Base-by-base conservation (phyloP, 345 rosid species). In the Eucalyptus paniculata region DNA sequence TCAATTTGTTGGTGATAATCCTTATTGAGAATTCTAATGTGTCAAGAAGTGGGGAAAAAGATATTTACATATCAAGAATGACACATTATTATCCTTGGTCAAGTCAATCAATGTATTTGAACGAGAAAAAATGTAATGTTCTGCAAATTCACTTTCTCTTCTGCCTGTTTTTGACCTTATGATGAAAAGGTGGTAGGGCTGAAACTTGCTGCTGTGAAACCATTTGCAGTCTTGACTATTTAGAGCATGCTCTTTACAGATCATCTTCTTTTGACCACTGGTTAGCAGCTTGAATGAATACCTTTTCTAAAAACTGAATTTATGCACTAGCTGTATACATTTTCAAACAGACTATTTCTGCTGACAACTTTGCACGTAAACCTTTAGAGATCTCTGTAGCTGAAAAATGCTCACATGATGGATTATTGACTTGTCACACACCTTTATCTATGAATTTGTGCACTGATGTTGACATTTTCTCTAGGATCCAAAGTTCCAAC, bases 401-500 rank as follows among this genome's bases (percentile, higher is more conserved):
- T 9, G 28, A 40, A 40, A 77, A 77, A 77, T 77, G 47, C 85
- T 77, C 30, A 21, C 6, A 77, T 21, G 85, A 77, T 40, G 47
- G 47, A 77, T 77, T 40, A 77, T 40, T 40, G 85, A 77, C 85
- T 77, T 77, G 85, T 24, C 47, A 40, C 85, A 40, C 13, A 5
- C 85, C 85, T 77, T 42, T 44, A 34, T 47, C 44, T 49, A 24
- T 18, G 24, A 49, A 37, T 50, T 24, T 50, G 32, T 88, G 56
- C 65, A 28, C 51, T 34, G 32, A 56, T 13, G 16, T 58, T 44
- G 83, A 10, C 24, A 42, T 56, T 69, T 91, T 32, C 37, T 72
- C 86, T 92, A 98, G 98, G 99, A 98, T 89, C 99, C 98, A 18
- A 96, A 95, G 88, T 98, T 98, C 89, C 91, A 95, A 92, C 99